Percentiles rank a stretch among this genome's conserved stretches.
phyloP scores from a whole-genome alignment of 208 protist species.

The Entamoeba invadens region DNA sequence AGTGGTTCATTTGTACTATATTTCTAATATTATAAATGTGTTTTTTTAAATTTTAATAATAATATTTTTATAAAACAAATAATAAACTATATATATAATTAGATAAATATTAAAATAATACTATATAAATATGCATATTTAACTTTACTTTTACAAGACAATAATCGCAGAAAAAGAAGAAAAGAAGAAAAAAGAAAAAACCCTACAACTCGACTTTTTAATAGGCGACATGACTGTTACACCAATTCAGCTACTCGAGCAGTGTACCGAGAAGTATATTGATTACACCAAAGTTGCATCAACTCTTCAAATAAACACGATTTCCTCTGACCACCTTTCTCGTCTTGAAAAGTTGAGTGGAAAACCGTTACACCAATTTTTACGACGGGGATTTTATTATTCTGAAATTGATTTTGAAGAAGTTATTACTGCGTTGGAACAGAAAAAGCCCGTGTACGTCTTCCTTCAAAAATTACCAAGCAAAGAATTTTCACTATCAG shows the following conservation, averaged over 20 bases:
- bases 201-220: neutral
- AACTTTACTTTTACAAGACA: neutral
- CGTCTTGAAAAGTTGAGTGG: constrained; percentile 7
- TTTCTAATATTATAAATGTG: too few relatives aligned
- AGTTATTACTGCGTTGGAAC: constrained; percentile 67
- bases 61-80: too few relatives aligned
- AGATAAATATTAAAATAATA: too few relatives aligned
- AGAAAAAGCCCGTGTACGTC: constrained; percentile 72
- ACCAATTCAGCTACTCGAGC: neutral
- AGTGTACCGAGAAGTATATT: neutral
- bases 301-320: neutral
- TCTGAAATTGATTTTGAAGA: constrained; percentile 60
- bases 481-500: constrained; percentile 84
- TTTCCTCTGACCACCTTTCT: neutral
- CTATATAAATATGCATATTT: too few relatives aligned
- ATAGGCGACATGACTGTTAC: neutral
- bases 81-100: too few relatives aligned
- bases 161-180: neutral
- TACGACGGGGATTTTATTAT: constrained; percentile 12
- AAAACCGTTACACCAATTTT: neutral
- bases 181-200: neutral
- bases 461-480: constrained; percentile 96
- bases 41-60: too few relatives aligned
- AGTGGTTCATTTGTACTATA: too few relatives aligned
- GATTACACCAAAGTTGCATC: neutral